Base-by-base conservation (phyloP, 768 basidiomycete species). In the Boletus tomentosulus region DNA sequence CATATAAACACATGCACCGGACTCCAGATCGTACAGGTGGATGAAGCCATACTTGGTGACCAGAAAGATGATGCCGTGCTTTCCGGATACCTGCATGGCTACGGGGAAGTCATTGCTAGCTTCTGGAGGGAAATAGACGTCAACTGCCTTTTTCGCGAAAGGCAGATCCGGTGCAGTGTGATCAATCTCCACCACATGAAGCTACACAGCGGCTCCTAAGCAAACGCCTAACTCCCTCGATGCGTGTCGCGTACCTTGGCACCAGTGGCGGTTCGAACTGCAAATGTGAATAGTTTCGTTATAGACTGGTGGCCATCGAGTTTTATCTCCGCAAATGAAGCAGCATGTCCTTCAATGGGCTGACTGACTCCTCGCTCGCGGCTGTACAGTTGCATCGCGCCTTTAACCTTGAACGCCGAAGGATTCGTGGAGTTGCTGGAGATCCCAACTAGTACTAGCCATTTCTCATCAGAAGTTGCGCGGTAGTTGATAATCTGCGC, bases 21-120 rank as follows among this genome's bases (percentile, higher is more conserved):
- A 83, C 72, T 99, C 97, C 59, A 98, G 84, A 73, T 99, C 97
- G 72, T 99, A 99, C 13, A 99, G 81, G 71, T 98, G 97, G 66
- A 99, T 98, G 76, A 99, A 99, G 39, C 97, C 97, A 69, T 92
- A 98, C 72, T 99, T 99, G 52, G 97, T 98, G 67, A 98, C 92
- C 53, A 99, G 81, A 75, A 95, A 99, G 65, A 97, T 77, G 71
- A 99, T 92, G 34, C 97, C 96, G 71, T 97, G 95, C 70, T 92
- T 91, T 72, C 88, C 86, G 38, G 97, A 98, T 34, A 98, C 92
- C 69, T 99, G 97, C 93, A 99, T 98, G 28, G 97, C 92, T 28
- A 99, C 97, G 16, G 97, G 97, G 79, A 99, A 99, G 67, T 99
- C 97, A 68, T 95, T 98, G 48, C 86, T 88, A 6, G 97, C 97